Conservation (phyloP, 208 protist species). For the Polymyxa betae region DNA sequence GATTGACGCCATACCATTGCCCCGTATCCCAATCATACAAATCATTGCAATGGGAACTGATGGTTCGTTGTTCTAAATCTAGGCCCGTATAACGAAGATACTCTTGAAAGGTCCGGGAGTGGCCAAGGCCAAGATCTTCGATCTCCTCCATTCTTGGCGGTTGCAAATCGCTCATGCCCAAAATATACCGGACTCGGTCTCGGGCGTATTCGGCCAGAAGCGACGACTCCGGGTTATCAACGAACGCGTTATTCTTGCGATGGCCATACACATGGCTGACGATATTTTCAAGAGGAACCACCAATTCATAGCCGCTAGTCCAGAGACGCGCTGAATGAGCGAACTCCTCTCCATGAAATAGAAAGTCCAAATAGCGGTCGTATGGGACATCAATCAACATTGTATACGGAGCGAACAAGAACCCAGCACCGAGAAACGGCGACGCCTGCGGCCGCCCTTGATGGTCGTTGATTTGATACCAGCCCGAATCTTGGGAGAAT, state of each 20-base stretch:
- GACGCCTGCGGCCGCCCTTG: not conserved
- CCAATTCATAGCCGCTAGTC: slow-evolving; percentile 20
- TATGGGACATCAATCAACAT: not conserved
- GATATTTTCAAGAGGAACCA: slow-evolving; percentile 41
- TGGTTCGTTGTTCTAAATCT: not conserved
- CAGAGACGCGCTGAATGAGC: slow-evolving; percentile 4
- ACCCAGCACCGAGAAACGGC: slow-evolving; percentile 44
- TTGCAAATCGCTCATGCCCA: not conserved
- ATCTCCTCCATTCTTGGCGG: slow-evolving; percentile 8
- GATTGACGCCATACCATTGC: not conserved
- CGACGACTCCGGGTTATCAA: slow-evolving; percentile 49
- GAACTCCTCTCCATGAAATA: slow-evolving; percentile 47
- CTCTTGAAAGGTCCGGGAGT: not conserved
- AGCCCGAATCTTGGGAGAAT: slow-evolving; percentile 38
- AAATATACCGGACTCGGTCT: slow-evolving; percentile 12
- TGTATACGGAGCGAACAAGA: slow-evolving; percentile 2
- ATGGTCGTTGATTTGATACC: not conserved
- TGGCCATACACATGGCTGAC: slow-evolving; percentile 19
- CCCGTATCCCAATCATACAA: slow-evolving; percentile 37
- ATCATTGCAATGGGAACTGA: not conserved
- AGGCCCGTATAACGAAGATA: slow-evolving; percentile 34
- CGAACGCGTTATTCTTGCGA: slow-evolving; percentile 45
- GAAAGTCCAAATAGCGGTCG: slow-evolving; percentile 52
- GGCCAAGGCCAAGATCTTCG: slow-evolving; percentile 32
- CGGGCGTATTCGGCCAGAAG: not conserved